A percentile compares a stretch with the other conserved stretches of the same genome.
Conservation (phyloP, 2,329 filamentous ascomycete species). For the Fusarium vanettenii region DNA sequence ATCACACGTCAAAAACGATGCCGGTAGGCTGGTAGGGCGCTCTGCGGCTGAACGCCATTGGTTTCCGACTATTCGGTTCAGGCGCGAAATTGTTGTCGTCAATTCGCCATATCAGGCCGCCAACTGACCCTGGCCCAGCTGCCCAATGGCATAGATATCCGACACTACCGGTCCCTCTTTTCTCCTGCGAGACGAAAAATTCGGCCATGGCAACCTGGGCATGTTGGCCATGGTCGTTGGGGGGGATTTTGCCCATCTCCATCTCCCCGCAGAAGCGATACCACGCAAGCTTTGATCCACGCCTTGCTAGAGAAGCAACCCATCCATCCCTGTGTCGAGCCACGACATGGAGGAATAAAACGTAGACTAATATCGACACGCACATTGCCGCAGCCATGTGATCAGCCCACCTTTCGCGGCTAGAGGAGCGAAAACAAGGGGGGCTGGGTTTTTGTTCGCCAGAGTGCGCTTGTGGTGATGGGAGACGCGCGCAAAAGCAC, state of each 20-base stretch:
- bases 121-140: neutral
- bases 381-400: conserved; percentile 3
- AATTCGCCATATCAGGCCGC: neutral
- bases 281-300: neutral
- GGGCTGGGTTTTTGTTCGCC: neutral
- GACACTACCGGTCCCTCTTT: neutral
- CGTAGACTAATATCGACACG: neutral
- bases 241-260: neutral
- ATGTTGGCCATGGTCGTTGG: neutral
- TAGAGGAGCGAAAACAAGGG: neutral
- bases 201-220: neutral
- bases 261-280: neutral
- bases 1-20: conserved; percentile 2
- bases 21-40: neutral
- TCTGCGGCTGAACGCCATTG: neutral
- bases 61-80: conserved; percentile 10
- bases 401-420: neutral
- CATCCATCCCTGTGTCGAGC: neutral
- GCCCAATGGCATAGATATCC: neutral
- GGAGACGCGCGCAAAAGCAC: neutral
- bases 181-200: neutral
- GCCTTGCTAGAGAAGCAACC: neutral
- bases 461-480: neutral
- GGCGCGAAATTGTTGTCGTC: conserved; percentile 2
- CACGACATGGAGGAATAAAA: neutral